These are phyloP conservation scores for Trifolium repens DNA, from an alignment of 306 rosid species.

Conservation along the genomic window DNA sequence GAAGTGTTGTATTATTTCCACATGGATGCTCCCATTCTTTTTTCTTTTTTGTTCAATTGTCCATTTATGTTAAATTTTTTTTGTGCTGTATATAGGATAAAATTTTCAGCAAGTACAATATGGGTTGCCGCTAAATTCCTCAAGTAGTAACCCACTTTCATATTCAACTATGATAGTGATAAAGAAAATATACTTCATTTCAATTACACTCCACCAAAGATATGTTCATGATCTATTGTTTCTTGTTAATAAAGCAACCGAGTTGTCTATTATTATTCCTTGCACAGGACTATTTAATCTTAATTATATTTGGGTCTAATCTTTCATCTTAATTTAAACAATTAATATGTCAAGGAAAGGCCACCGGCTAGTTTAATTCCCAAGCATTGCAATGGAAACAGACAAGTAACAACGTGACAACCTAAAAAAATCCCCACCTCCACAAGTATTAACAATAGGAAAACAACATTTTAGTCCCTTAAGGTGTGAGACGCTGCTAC, in stretches of 20 bases:
- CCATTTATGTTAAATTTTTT: constrained; percentile 50
- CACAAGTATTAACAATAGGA: not conserved
- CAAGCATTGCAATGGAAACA: not conserved
- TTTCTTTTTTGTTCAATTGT: constrained; percentile 37
- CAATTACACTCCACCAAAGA: constrained; percentile 34
- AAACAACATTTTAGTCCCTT: no score
- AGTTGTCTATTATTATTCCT: not conserved
- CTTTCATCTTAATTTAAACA: not conserved
- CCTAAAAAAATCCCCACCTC: not conserved
- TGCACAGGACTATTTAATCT: not conserved
- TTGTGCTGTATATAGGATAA: constrained; percentile 62
- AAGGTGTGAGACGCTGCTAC: no score
- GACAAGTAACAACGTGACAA: not conserved
- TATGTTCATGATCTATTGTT: constrained; percentile 20
- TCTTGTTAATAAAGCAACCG: constrained; percentile 32
- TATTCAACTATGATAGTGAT: constrained; percentile 30
- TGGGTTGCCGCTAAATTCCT: constrained; percentile 53
- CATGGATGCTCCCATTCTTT: constrained; percentile 47
- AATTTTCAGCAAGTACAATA: constrained; percentile 47
- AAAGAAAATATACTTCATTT: constrained; percentile 37
- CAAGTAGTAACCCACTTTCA: constrained; percentile 49
- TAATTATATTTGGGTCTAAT: not conserved
- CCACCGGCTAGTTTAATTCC: not conserved
- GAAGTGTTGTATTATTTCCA: constrained; percentile 49
- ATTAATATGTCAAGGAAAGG: not conserved